Evolutionary conservation across 2,329 filamentous ascomycete genomes (phyloP), one percentile per base, ranked within the genome.

Genomic region (Trichoderma pleuroti): DNA sequence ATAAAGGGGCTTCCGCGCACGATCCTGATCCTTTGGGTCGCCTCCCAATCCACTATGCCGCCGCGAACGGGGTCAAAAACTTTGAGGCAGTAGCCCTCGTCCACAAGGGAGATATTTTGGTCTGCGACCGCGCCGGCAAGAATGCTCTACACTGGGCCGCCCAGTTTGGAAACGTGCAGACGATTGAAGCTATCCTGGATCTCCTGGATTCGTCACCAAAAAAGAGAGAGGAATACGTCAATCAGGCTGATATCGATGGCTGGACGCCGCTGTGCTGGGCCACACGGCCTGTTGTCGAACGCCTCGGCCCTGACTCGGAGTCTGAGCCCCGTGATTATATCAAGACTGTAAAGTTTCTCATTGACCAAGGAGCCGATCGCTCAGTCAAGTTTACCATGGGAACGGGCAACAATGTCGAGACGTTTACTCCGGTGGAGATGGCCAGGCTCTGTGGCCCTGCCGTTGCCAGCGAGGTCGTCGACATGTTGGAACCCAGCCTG

Each of bases 201-300:
- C 14, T 12, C 8, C 0, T 49, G 9, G 18, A 8, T 3, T 18
- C 32, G 0, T 28, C 21, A 2, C 8, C 9, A 4, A 6, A 10
- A 18, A 16, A 26, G 4, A 62, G 32, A n/a, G 14, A 9, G 18
- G 24, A 49, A 8, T 63, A 63, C 18, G 9, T 63, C 16, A 30
- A 46, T 5, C 39, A 30, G 6, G 26, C 16, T 14, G 60, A 63
- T 21, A 32, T n/a, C 7, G 60, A 63, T 16, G 60, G 60, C 5
- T 63, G 60, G 60, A 63, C 60, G 26, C 60, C 60, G 4, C 39
- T 63, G 3, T 63, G 39, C 26, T 63, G 60, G 60, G 60, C 60
- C 9, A 8, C 11, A 10, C 60, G 39, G 1, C 39, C 59, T 12
- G 42, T 16, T 16, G 10, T 3, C 1, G 12, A 11, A 18, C 5